Conservation (phyloP, 1,284 basidiomycete genomes). For the Tilletia setariae region DNA sequence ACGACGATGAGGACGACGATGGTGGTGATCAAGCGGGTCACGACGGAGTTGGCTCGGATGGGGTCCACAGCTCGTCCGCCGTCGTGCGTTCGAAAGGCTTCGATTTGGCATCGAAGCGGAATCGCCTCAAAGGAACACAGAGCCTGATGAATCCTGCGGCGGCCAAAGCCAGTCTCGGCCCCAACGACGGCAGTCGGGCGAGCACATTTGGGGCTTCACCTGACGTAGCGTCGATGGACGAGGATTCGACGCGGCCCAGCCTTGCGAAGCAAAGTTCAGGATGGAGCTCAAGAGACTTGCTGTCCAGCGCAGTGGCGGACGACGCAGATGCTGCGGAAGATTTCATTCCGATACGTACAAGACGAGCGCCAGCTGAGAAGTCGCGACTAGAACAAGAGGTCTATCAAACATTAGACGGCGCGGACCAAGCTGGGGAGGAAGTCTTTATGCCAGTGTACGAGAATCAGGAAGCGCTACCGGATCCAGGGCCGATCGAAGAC, state of each 20-base stretch:
- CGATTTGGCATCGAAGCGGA: constrained; percentile 6
- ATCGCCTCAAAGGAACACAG: not conserved
- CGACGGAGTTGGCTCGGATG: not conserved
- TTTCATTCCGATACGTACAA: constrained; percentile 8
- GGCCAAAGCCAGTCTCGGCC: not conserved
- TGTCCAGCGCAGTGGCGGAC: not conserved
- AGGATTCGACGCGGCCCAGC: not conserved
- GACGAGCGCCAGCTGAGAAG: not conserved
- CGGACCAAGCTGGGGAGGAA: not conserved
- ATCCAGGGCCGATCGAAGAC: constrained; percentile 4
- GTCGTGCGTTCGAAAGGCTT: constrained; percentile 6
- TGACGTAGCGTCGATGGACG: not conserved
- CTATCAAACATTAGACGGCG: not conserved
- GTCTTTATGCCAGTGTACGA: constrained; percentile 11
- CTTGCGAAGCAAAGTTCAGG: not conserved
- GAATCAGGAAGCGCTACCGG: constrained; percentile 1
- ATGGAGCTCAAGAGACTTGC: not conserved
- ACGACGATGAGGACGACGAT: not conserved
- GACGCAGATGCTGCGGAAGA: not conserved
- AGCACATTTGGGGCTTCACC: not conserved
- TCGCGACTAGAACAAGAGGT: not conserved
- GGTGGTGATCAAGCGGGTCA: not conserved
- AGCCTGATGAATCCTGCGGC: not conserved
- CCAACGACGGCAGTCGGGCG: not conserved
- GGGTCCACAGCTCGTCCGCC: not conserved